Percentiles rank a stretch among this genome's conserved stretches.
Conservation (phyloP, 805 yeast species). For the Zygoascus bituminiphila region DNA sequence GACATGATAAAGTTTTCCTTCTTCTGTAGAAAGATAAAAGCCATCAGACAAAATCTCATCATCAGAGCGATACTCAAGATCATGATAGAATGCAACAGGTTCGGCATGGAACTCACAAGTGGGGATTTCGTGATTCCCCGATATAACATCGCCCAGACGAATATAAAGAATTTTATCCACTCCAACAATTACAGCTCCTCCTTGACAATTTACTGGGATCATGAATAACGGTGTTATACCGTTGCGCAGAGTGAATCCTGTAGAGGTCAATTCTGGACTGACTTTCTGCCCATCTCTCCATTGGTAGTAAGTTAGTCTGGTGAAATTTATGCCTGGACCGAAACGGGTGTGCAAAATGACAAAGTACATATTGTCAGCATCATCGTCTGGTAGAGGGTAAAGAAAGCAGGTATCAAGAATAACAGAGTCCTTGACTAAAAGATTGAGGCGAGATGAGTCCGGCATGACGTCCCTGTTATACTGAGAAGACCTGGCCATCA, state of each 20-base stretch:
- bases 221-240: conserved; percentile 37
- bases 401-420: conserved; percentile 6
- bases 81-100: conserved; percentile 33
- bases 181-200: conserved; percentile 35
- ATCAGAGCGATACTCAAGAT: conserved; percentile 16
- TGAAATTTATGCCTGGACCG: neutral
- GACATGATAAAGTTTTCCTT: conserved; percentile 14
- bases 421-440: neutral
- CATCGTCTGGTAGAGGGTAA: conserved; percentile 1
- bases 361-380: conserved; percentile 3
- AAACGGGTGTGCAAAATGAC: conserved; percentile 3
- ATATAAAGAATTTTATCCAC: conserved; percentile 31
- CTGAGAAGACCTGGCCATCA: neutral
- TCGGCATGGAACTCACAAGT: conserved; percentile 23
- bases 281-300: neutral
- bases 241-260: conserved; percentile 4
- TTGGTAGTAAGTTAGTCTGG: neutral
- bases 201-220: conserved; percentile 26
- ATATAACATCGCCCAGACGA: conserved; percentile 38
- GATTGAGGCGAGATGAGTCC: neutral
- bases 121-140: conserved; percentile 38
- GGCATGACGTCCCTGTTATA: neutral
- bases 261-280: neutral
- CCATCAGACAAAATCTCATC: conserved; percentile 12
- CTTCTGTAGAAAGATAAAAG: neutral